Evolutionary conservation across 208 protist genomes (phyloP), one percentile per base, ranked within the genome.

Genomic region (Leishmania amazonensis): DNA sequence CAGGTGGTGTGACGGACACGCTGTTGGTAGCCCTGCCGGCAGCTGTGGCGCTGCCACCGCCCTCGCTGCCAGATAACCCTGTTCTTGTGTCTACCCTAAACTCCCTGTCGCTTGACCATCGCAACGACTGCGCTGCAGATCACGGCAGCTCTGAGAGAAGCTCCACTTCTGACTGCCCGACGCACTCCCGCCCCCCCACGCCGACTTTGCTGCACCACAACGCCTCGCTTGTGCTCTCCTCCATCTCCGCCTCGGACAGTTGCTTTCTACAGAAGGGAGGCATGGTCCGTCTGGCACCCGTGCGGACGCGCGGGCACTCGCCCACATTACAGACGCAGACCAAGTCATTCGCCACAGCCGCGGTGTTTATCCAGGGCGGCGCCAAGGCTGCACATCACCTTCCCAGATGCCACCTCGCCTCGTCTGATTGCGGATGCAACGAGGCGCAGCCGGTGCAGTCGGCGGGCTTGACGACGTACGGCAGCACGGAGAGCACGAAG

Each of bases 261-360:
- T 76, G 73, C 47, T 71, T 87, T 24, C 74, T 94, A 51, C 76
- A 73, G 51, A 75, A 78, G n/a, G 83, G 83, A 45, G 80, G 80
- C 53, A 78, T 49, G 21, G 91, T 94, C 58, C 91, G 88, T 45
- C 83, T 91, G 1, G 72, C 91, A 3, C 87, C 91, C 24, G 85
- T 88, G 68, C 80, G 58, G 15, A 72, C 49, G 7, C 64, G 51
- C 45, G 35, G 51, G 7, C 80, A 73, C 53, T 75, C 75, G 60
- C 49, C 80, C 67, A 11, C 40, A 35, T 31, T 40, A 17, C 57
- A 51, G 42, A 17, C 65, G 19, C 49, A 24, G 64, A 40, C 76
- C 5, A 1, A 40, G 31, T 58, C 76, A 47, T 60, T 58, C 24
- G 60, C 76, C 31, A 53, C 40, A 31, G 47, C 42, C 38, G 72